phyloP scores from a whole-genome alignment of 2,329 filamentous ascomycete species.

The Exophiala bonariae region DNA sequence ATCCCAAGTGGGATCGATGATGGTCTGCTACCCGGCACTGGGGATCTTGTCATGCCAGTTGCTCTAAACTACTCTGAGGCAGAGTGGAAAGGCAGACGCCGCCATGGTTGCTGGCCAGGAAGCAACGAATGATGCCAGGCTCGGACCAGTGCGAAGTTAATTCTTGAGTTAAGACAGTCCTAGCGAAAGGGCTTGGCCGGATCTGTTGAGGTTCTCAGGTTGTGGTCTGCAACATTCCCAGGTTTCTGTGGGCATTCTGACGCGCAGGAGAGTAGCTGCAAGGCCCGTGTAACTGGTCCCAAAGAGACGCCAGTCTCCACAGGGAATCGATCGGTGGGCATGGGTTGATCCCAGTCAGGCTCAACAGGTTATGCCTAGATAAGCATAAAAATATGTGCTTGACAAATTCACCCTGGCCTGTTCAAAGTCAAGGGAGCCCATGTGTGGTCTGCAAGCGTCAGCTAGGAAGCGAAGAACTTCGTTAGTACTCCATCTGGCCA shows the following conservation, averaged over 20 bases:
- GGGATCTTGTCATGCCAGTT: constrained; percentile 3
- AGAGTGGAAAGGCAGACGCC: not conserved
- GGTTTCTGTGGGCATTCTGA: constrained; percentile 7
- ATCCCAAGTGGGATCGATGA: constrained; percentile 14
- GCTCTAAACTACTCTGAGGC: no score
- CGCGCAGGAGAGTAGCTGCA: constrained; percentile 17
- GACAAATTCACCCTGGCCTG: constrained; percentile 22
- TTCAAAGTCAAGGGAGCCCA: no score
- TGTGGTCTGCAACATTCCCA: not conserved
- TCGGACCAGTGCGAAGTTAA: not conserved
- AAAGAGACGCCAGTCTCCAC: constrained; percentile 21
- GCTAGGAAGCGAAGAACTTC: no score
- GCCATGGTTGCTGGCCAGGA: not conserved
- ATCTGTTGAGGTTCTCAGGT: not conserved
- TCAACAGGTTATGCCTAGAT: constrained; percentile 3
- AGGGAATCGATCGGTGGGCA: constrained; percentile 23
- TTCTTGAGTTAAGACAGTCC: not conserved
- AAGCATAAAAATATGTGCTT: constrained; percentile 12
- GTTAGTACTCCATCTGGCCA: no score
- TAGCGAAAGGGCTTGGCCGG: no score
- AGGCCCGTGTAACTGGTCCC: constrained; percentile 4
- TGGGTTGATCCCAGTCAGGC: constrained; percentile 10
- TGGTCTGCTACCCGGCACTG: not conserved
- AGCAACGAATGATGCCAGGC: not conserved
- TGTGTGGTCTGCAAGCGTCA: no score